phyloP scores from a whole-genome alignment of 2,329 filamentous ascomycete species.

The Aureobasidium musti region DNA sequence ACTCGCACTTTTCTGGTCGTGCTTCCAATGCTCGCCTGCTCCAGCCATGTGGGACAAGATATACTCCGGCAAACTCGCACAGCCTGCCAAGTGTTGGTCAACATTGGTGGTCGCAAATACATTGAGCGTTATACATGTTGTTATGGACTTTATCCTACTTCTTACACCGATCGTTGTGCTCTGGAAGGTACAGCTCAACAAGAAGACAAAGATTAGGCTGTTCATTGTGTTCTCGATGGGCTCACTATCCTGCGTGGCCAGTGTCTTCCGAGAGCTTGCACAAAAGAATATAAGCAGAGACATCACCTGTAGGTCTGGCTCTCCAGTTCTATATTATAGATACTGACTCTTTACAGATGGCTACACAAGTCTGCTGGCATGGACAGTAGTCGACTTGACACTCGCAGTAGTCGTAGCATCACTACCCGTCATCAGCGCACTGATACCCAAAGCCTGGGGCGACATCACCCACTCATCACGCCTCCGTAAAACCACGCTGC shows the following conservation, averaged over 20 bases:
- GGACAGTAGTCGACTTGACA: constrained; percentile 22
- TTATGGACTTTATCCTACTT: constrained; percentile 26
- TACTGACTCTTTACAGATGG: neutral
- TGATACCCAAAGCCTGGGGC: constrained; percentile 10
- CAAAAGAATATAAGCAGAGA: constrained; percentile 22
- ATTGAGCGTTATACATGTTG: constrained; percentile 16
- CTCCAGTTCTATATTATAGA: no score
- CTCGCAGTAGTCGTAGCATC: constrained; percentile 23
- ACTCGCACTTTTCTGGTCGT: constrained; percentile 21
- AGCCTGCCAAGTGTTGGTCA: constrained; percentile 21
- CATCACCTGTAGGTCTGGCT: neutral
- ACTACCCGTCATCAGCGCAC: constrained; percentile 19
- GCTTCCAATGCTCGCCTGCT: constrained; percentile 16
- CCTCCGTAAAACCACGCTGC: neutral
- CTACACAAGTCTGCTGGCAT: constrained; percentile 18
- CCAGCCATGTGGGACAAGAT: constrained; percentile 25
- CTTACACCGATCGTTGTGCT: constrained; percentile 15
- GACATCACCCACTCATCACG: constrained; percentile 7
- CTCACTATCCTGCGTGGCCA: constrained; percentile 10
- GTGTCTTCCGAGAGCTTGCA: constrained; percentile 13
- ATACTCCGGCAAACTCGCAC: constrained; percentile 9
- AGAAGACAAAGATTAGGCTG: constrained; percentile 17
- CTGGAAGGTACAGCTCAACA: constrained; percentile 23
- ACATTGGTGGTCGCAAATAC: constrained; percentile 17
- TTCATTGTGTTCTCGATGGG: constrained; percentile 21